A percentile compares a stretch with the other conserved stretches of the same genome.
These are phyloP conservation scores for Pseudotsuga menziesii DNA, from an alignment of 75 land plant genomes.

Conservation along the genomic window DNA sequence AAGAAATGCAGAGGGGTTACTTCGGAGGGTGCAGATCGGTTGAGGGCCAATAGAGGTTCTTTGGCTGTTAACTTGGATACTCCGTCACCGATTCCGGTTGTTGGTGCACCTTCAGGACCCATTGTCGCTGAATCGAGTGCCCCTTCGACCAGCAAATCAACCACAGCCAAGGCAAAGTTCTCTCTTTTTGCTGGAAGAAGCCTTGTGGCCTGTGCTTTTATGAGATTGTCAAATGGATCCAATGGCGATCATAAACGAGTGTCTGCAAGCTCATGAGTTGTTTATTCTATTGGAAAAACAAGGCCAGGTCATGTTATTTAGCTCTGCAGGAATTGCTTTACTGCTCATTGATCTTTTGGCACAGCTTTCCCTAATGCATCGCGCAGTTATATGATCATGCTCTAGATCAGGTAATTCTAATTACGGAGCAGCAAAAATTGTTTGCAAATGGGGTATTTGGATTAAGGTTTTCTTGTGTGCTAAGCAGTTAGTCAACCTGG, in stretches of 20 bases:
- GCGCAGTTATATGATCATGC: neutral
- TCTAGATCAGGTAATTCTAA: neutral
- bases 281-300: neutral
- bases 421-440: too few relatives aligned
- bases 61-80: neutral
- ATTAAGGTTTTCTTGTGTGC: neutral
- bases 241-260: neutral
- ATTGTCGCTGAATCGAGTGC: neutral
- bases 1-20: conserved; percentile 47
- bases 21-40: neutral
- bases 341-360: neutral
- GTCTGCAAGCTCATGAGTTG: neutral
- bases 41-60: neutral
- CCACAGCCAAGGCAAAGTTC: neutral
- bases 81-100: neutral
- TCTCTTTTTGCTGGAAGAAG: neutral
- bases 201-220: conserved; percentile 3
- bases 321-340: neutral
- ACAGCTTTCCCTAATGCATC: neutral
- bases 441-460: neutral
- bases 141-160: neutral
- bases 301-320: neutral
- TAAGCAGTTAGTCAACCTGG: neutral
- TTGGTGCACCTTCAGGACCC: neutral
- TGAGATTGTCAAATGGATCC: neutral